Conservation (phyloP, 1,284 basidiomycete species). For the Meira nashicola region DNA sequence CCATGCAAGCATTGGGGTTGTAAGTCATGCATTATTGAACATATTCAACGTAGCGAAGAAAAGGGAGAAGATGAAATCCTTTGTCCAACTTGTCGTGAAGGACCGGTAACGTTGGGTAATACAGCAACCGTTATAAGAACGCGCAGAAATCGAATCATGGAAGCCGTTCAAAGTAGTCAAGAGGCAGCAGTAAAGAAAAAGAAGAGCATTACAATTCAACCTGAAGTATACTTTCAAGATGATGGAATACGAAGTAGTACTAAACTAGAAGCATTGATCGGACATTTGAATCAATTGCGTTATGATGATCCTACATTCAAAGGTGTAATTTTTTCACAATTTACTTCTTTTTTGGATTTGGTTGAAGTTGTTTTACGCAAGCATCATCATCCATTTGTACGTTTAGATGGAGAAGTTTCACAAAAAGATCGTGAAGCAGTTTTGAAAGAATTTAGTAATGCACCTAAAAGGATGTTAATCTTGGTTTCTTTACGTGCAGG, state of each 20-base stretch:
- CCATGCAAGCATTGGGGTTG: slow-evolving; percentile 59
- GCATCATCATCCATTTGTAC: slow-evolving; percentile 29
- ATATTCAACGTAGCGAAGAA: slow-evolving; percentile 64
- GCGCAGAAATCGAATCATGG: slow-evolving; percentile 52
- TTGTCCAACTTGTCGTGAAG: slow-evolving; percentile 43
- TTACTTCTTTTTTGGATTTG: slow-evolving; percentile 54
- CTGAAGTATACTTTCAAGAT: slow-evolving; percentile 63
- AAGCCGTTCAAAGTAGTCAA: slow-evolving; percentile 52
- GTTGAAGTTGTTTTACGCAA: slow-evolving; percentile 35
- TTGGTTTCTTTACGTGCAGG: slow-evolving; percentile 89
- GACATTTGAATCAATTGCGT: slow-evolving; percentile 62
- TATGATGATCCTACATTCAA: slow-evolving; percentile 56
- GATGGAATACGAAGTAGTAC: slow-evolving; percentile 84
- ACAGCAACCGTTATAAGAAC: slow-evolving; percentile 55
- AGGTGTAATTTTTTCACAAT: slow-evolving; percentile 54
- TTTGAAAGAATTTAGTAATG: slow-evolving; percentile 69
- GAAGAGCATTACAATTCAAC: slow-evolving; percentile 39
- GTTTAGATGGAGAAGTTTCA: slow-evolving; percentile 86
- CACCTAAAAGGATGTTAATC: slow-evolving; percentile 77
- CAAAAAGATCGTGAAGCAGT: slow-evolving; percentile 74
- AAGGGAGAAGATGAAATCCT: slow-evolving; percentile 61
- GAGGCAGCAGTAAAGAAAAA: slow-evolving; percentile 33
- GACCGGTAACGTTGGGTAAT: slow-evolving; percentile 23
- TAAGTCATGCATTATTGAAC: slow-evolving; percentile 73
- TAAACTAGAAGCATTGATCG: slow-evolving; percentile 63